A percentile compares a stretch with the other conserved stretches of the same genome.
Evolutionary conservation across 495 filamentous ascomycete species (phyloP).

Genomic region (Podospora pseudopauciseta): DNA sequence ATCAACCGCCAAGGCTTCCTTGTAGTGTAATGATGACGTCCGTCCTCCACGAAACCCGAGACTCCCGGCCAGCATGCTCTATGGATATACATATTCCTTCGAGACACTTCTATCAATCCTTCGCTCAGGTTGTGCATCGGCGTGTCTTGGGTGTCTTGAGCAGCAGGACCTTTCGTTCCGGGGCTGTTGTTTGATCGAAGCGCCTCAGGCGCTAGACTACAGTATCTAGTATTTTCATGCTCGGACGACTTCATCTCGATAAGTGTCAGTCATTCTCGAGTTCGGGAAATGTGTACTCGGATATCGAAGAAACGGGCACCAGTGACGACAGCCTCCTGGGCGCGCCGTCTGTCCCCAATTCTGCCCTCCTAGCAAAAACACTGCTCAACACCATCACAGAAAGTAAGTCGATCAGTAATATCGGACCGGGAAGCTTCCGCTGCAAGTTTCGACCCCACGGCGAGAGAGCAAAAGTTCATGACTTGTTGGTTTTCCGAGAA

Average conservation of each 20-base stretch:
- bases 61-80: background rate
- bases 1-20: background rate
- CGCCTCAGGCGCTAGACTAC: background rate
- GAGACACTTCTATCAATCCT: background rate
- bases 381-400: background rate
- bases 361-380: background rate
- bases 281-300: background rate
- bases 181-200: background rate
- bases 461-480: background rate
- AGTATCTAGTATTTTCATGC: no score
- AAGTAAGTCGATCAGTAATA: background rate
- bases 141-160: background rate
- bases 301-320: background rate
- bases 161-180: background rate
- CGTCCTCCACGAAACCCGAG: background rate
- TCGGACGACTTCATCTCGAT: background rate
- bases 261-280: background rate
- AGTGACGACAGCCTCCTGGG: background rate
- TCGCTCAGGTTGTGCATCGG: background rate
- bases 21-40: background rate
- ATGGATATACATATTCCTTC: background rate
- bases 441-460: background rate
- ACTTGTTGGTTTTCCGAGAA: background rate
- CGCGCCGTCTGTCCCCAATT: background rate
- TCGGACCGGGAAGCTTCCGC: background rate